phyloP scores from a whole-genome alignment of 1,139 yeast genomes.

The Suhomyces ambrosiae region DNA sequence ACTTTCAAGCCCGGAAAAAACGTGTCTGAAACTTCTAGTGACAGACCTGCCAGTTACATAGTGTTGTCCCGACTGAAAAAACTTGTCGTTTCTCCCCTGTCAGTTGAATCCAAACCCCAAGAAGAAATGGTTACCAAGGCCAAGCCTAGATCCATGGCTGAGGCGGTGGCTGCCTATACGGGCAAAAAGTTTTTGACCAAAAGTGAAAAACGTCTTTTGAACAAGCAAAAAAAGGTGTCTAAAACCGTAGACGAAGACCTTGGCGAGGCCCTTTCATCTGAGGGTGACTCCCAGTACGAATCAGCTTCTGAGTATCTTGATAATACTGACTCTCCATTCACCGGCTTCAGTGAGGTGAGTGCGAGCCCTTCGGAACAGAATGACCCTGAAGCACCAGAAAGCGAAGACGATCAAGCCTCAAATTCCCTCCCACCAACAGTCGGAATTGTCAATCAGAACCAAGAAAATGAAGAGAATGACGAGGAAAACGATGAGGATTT shows the following conservation, averaged over 20 bases:
- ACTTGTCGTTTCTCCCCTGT: conserved; percentile 6
- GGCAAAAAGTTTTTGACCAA: conserved; percentile 52
- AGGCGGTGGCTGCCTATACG: conserved; percentile 62
- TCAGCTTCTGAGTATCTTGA: conserved; percentile 34
- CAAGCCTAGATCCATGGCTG: conserved; percentile 58
- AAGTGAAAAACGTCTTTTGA: conserved; percentile 35
- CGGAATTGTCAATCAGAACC: conserved; percentile 7
- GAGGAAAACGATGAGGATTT: conserved; percentile 28
- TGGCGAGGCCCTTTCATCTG: conserved; percentile 24
- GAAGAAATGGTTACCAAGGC: conserved; percentile 13
- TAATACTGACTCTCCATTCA: conserved; percentile 18
- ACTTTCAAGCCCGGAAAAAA: conserved; percentile 57
- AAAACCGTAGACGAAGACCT: conserved; percentile 27
- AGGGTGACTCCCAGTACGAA: conserved; percentile 30
- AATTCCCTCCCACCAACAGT: conserved; percentile 2
- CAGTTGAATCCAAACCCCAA: background rate
- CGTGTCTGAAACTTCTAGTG: conserved; percentile 33
- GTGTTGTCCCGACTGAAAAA: conserved; percentile 34
- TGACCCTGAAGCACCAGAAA: background rate
- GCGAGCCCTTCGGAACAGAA: conserved; percentile 4
- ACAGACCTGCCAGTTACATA: conserved; percentile 43
- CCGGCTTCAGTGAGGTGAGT: conserved; percentile 17
- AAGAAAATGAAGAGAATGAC: conserved; percentile 21
- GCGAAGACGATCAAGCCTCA: background rate
- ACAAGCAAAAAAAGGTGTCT: conserved; percentile 24